phyloP scores from a whole-genome alignment of 371 early-diverging fungal species.

The Mucor racemosus region DNA sequence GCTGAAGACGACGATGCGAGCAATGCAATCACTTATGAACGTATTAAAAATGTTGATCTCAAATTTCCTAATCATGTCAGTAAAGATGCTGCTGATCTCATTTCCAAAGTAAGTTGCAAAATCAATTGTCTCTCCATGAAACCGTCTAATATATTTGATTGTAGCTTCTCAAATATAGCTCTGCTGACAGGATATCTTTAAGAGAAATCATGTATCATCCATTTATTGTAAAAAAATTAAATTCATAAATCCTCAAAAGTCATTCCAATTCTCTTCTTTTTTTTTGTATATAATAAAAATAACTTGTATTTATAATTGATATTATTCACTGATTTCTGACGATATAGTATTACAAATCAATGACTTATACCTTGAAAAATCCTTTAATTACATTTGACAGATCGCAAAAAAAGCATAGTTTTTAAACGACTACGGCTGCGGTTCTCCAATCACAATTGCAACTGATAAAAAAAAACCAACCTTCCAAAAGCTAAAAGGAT shows the following conservation, averaged over 20 bases:
- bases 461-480: no score
- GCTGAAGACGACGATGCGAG: conserved; percentile 3
- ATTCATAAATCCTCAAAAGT: background rate
- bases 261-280: background rate
- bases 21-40: conserved; percentile 73
- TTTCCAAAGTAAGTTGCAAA: conserved; percentile 61
- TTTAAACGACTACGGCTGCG: background rate
- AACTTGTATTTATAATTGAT: no score
- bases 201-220: conserved; percentile 60
- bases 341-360: no score
- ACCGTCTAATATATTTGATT: background rate
- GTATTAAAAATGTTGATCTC: conserved; percentile 87
- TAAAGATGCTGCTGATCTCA: conserved; percentile 89
- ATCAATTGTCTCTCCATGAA: background rate
- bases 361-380: no score
- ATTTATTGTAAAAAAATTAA: conserved; percentile 16
- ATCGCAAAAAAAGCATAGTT: background rate
- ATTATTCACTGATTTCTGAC: no score
- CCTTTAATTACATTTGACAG: no score
- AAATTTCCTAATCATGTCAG: conserved; percentile 84
- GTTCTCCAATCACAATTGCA: background rate
- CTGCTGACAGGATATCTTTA: conserved; percentile 79
- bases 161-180: conserved; percentile 77
- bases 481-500: no score
- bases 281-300: background rate